Evolutionary conservation across 495 filamentous ascomycete genomes (phyloP).

Genomic region (Annulohypoxylon stygium): DNA sequence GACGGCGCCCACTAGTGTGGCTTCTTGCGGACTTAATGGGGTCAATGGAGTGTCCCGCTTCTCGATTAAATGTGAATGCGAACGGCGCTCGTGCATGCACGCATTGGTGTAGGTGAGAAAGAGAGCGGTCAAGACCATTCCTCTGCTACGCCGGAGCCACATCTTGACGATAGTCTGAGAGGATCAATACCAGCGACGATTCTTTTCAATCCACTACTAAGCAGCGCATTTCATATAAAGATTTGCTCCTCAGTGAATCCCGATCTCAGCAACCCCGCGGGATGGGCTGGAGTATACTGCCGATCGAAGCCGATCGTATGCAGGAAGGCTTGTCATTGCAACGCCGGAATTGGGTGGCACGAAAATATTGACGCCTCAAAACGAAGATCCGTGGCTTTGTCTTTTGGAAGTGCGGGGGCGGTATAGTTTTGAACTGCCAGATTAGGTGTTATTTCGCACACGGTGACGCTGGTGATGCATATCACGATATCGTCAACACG

Average conservation of each 20-base stretch:
- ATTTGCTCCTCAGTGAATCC: background rate
- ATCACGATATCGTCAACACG: slow-evolving; percentile 9
- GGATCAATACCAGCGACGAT: background rate
- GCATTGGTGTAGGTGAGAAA: slow-evolving; percentile 31
- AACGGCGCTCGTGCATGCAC: slow-evolving; percentile 38
- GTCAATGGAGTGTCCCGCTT: slow-evolving; percentile 45
- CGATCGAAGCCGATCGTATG: slow-evolving; percentile 18
- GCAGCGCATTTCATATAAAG: slow-evolving; percentile 5
- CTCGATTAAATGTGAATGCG: slow-evolving; percentile 18
- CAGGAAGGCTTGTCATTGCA: slow-evolving; percentile 11
- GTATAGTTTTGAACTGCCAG: slow-evolving; percentile 15
- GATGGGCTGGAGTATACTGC: slow-evolving; percentile 13
- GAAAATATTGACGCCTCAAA: background rate
- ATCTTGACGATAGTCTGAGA: slow-evolving; percentile 11
- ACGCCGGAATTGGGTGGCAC: slow-evolving; percentile 1
- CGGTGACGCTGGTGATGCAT: slow-evolving; percentile 19
- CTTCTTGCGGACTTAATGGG: slow-evolving; percentile 45
- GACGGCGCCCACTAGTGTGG: slow-evolving; percentile 44
- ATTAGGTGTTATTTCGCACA: slow-evolving; percentile 3
- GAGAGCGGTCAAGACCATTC: slow-evolving; percentile 1
- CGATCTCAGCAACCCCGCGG: slow-evolving; percentile 21
- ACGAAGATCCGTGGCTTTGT: slow-evolving; percentile 7
- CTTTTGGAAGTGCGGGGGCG: background rate
- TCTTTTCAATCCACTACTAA: background rate
- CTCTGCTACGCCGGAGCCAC: background rate